Evolutionary conservation across 352 stramenopile species (phyloP).

Genomic region (Phytophthora nicotianae): DNA sequence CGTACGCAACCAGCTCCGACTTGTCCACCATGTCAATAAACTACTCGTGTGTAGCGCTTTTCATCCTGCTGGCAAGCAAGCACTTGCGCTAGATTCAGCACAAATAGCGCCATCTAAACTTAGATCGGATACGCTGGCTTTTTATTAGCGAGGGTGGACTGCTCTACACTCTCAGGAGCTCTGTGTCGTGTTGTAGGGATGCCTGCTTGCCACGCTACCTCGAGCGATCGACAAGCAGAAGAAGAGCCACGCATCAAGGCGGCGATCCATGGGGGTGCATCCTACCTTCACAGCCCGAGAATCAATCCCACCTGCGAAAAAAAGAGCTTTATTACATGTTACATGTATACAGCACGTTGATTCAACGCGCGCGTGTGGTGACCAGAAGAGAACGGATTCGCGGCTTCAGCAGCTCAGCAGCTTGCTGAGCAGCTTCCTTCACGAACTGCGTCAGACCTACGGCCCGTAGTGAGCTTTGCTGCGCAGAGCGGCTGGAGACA

Average conservation of each 20-base stretch:
- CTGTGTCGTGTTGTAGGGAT: conserved; percentile 9
- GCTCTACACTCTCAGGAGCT: neutral
- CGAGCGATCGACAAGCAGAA: conserved; percentile 20
- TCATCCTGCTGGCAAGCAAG: neutral
- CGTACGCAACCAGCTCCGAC: conserved; percentile 58
- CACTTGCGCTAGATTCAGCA: neutral
- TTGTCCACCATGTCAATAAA: conserved; percentile 43
- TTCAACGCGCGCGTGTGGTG: neutral
- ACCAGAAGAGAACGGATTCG: neutral
- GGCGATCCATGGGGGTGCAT: neutral
- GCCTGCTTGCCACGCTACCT: neutral
- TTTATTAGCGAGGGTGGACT: conserved; percentile 12
- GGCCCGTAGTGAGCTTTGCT: neutral
- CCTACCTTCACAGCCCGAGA: conserved; percentile 1
- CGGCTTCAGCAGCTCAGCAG: neutral
- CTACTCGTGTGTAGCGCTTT: conserved; percentile 1
- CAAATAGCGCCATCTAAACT: conserved; percentile 2
- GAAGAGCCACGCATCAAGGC: conserved; percentile 5
- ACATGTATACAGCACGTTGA: too few relatives aligned
- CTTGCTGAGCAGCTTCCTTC: too few relatives aligned
- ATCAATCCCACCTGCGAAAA: conserved; percentile 9
- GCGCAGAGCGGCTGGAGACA: conserved; percentile 10
- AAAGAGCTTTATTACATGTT: conserved; percentile 6
- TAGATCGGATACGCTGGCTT: conserved; percentile 21
- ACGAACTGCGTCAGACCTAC: too few relatives aligned